phyloP scores from a whole-genome alignment of 225 moss, liverwort and hornwort genomes.

The Lunularia cruciata region DNA sequence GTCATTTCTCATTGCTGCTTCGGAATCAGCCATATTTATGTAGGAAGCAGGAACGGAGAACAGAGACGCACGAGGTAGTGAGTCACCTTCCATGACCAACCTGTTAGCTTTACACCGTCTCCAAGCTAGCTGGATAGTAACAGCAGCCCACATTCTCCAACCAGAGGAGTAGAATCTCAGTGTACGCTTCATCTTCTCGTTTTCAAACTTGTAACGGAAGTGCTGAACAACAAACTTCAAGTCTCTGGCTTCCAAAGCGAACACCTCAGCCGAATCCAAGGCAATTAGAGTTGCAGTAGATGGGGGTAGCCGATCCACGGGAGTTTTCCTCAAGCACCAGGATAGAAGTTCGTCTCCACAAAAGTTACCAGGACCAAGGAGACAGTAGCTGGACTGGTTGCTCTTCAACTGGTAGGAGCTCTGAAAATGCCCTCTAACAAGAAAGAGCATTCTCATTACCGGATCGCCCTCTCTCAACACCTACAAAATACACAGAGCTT shows the following conservation, averaged over 20 bases:
- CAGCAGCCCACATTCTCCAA: constrained; percentile 67
- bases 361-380: constrained; percentile 66
- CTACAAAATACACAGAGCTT: constrained; percentile 21
- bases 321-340: constrained; percentile 62
- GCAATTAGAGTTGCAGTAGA: constrained; percentile 53
- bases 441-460: constrained; percentile 56
- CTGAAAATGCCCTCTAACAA: constrained; percentile 54
- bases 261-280: constrained; percentile 59
- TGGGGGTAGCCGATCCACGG: constrained; percentile 51
- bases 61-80: constrained; percentile 1
- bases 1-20: constrained; percentile 39
- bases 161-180: constrained; percentile 53
- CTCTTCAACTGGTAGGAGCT: constrained; percentile 48
- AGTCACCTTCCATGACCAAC: constrained; percentile 7
- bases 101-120: constrained; percentile 38
- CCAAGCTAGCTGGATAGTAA: constrained; percentile 66
- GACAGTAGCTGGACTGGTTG: constrained; percentile 44
- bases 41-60: constrained; percentile 36
- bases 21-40: constrained; percentile 32
- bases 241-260: constrained; percentile 52
- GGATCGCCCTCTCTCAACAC: constrained; percentile 64
- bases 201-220: constrained; percentile 72
- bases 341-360: constrained; percentile 84
- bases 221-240: constrained; percentile 64
- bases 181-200: constrained; percentile 58